Base-by-base conservation (phyloP, 495 filamentous ascomycete species). In the Bombardia bombarda region DNA sequence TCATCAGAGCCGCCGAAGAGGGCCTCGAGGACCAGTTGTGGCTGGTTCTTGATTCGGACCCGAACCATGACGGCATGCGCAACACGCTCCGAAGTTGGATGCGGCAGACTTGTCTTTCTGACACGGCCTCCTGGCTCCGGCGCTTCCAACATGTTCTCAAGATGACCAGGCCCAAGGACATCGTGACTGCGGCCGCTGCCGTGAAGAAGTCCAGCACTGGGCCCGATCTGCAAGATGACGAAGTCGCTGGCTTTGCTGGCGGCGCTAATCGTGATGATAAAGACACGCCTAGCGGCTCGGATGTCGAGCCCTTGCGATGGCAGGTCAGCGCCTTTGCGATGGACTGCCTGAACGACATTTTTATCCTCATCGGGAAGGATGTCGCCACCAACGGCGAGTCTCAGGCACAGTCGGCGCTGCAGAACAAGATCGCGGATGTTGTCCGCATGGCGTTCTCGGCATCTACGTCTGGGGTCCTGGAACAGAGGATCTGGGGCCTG, bases 401-500 rank as follows among this genome's bases (percentile, higher is more conserved):
- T 17, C 66, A 75, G 7, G 82, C 86, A 2, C 80, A 87, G 49
- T 51, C 76, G 24, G 83, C 82, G 3, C 72, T 99, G 32, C 87
- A 96, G 58, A 75, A 77, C 34, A 84, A 82, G 51, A 78, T 97
- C 35, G 90, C 85, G 14, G 92, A 97, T 55, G 83, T 99, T n/a
- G 84, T 97, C 28, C 78, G 89, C 42, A 93, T 97, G 77, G 92
- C 92, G 0, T 99, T 99, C 59, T 95, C 92, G 10, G 90, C 92
- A 2, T 97, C 93, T 3, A 99, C 92, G 5, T 87, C 92, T 4
- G 84, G 83, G 43, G 89, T 99, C 0, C 78, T 96, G 14, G 82
- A 94, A 55, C 73, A 97, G 30, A 75, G 92, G 33, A 79, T 97
- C 31, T 84, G 84, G 68, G 92, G 92, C 7, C 60, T 99, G 40